phyloP scores from a whole-genome alignment of 805 yeast species.

The Kazachstania bromeliacearum region DNA sequence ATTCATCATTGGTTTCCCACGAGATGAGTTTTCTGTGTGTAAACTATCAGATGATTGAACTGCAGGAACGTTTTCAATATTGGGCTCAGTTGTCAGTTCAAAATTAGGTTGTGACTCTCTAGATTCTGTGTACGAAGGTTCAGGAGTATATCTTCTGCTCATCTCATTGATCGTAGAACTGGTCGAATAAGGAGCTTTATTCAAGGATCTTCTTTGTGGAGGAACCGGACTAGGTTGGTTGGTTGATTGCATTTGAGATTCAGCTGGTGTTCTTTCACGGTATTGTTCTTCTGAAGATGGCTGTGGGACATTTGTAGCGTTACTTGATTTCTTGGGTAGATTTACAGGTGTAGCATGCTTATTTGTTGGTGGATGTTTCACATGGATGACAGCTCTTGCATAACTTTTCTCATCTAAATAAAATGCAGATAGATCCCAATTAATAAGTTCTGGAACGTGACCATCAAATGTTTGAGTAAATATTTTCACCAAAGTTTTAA shows the following conservation, averaged over 20 bases:
- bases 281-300: too few species aligned
- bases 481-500: constrained; percentile 42
- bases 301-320: not conserved
- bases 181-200: constrained; percentile 19
- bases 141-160: constrained; percentile 9
- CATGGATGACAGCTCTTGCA: constrained; percentile 22
- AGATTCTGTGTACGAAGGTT: constrained; percentile 1
- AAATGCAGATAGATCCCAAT: constrained; percentile 40
- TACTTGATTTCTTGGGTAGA: too few species aligned
- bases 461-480: constrained; percentile 50
- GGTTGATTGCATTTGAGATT: not conserved
- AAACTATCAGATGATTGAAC: too few species aligned
- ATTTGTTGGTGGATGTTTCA: not conserved
- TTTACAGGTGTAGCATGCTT: not conserved
- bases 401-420: constrained; percentile 33
- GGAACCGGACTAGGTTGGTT: not conserved
- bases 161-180: constrained; percentile 15
- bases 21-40: too few species aligned
- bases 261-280: not conserved
- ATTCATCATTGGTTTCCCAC: too few species aligned
- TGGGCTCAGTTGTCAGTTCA: too few species aligned
- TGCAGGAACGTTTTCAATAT: too few species aligned
- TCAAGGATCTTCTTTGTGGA: constrained; percentile 7
- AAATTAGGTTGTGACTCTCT: constrained; percentile 1
- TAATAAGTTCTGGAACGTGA: constrained; percentile 41